phyloP scores from a whole-genome alignment of 2,329 filamentous ascomycete species.

The Pleurostoma richardsiae region DNA sequence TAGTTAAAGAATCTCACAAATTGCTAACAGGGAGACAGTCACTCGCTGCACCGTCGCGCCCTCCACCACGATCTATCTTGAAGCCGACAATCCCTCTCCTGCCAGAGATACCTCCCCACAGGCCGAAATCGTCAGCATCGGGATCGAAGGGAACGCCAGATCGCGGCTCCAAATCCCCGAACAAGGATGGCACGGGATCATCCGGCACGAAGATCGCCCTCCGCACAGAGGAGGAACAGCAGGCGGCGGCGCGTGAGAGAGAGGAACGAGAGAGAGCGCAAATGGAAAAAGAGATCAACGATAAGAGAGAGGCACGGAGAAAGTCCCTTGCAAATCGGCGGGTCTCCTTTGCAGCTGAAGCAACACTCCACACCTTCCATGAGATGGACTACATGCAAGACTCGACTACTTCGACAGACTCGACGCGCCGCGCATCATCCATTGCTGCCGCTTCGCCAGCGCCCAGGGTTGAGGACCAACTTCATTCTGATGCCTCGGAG shows the following conservation, averaged over 20 bases:
- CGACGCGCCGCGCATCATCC: conserved; percentile 68
- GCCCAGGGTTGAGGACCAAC: conserved; percentile 17
- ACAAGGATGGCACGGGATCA: conserved; percentile 21
- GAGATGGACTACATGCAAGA: conserved; percentile 87
- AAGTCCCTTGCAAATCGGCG: conserved; percentile 91
- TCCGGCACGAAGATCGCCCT: conserved; percentile 56
- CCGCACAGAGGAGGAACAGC: conserved; percentile 65
- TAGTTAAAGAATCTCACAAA: neutral
- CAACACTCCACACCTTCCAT: conserved; percentile 95
- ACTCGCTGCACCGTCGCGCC: conserved; percentile 44
- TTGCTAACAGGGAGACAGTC: conserved; percentile 36
- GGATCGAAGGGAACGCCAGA: conserved; percentile 17
- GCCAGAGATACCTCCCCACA: conserved; percentile 62
- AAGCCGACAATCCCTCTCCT: conserved; percentile 70
- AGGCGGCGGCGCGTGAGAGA: conserved; percentile 62
- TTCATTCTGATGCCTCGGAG: conserved; percentile 44
- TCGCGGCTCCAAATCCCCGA: conserved; percentile 35
- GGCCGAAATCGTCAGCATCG: conserved; percentile 45
- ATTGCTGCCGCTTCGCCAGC: conserved; percentile 28
- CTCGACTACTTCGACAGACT: conserved; percentile 75
- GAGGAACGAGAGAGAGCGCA: conserved; percentile 61
- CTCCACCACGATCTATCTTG: conserved; percentile 65
- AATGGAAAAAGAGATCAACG: conserved; percentile 56
- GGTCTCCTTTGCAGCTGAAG: conserved; percentile 95
- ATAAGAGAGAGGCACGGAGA: conserved; percentile 79